A percentile compares a stretch with the other conserved stretches of the same genome.
Conservation (phyloP, 768 basidiomycete species). For the Mycena haematopus region DNA sequence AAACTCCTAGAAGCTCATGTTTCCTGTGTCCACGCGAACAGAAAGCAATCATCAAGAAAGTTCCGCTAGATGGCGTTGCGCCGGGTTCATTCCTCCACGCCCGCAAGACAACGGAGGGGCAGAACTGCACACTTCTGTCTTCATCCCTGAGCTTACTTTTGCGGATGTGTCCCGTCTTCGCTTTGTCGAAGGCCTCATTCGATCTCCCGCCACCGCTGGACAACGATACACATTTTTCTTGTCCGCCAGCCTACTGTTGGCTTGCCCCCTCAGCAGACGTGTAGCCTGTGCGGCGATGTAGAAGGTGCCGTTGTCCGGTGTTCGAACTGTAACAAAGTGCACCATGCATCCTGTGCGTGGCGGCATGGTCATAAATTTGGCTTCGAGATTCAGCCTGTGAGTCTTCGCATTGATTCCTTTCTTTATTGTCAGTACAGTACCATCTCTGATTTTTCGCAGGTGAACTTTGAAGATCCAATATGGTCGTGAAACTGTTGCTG, state of each 20-base stretch:
- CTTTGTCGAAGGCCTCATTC: conserved; percentile 85
- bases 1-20: conserved; percentile 81
- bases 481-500: too few relatives aligned
- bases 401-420: conserved; percentile 33
- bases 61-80: conserved; percentile 47
- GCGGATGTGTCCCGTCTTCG: conserved; percentile 76
- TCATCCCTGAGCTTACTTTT: conserved; percentile 84
- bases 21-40: conserved; percentile 77
- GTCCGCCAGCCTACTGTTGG: background rate
- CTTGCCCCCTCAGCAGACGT: conserved; percentile 57
- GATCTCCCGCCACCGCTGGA: conserved; percentile 75
- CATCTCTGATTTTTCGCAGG: conserved; percentile 50
- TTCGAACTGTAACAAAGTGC: conserved; percentile 78
- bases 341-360: conserved; percentile 94
- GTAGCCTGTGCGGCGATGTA: conserved; percentile 71
- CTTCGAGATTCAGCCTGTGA: conserved; percentile 88
- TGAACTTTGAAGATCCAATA: too few relatives aligned
- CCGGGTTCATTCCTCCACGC: conserved; percentile 73
- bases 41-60: conserved; percentile 55
- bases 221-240: conserved; percentile 56
- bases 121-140: conserved; percentile 91
- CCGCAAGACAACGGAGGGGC: conserved; percentile 91
- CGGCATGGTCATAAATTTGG: conserved; percentile 82
- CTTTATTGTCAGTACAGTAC: background rate
- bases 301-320: conserved; percentile 88